Conservation (phyloP, 2,329 filamentous ascomycete genomes). For the Talaromyces islandicus region DNA sequence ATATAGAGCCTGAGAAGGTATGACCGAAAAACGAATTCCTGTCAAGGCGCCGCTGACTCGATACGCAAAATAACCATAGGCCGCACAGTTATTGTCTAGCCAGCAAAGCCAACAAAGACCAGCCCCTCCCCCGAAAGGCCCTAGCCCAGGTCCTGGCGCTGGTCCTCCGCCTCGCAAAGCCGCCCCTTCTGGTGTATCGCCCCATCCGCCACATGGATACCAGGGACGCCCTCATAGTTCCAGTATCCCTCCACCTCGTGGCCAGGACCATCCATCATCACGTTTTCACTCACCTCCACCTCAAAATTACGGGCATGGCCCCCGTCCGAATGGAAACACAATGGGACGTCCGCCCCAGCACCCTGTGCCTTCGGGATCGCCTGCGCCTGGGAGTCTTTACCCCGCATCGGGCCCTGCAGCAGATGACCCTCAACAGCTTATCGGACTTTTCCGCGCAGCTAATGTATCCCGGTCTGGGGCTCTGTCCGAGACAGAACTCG, state of each 20-base stretch:
- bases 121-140: slow-evolving; percentile 6
- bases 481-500: slow-evolving; percentile 79
- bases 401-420: slow-evolving; percentile 43
- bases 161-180: slow-evolving; percentile 18
- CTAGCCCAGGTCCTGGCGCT: not conserved
- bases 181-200: slow-evolving; percentile 19
- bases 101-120: slow-evolving; percentile 10
- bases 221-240: slow-evolving; percentile 19
- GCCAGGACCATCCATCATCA: slow-evolving; percentile 33
- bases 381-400: slow-evolving; percentile 52
- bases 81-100: slow-evolving; percentile 6
- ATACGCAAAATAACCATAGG: slow-evolving; percentile 1
- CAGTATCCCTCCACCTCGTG: slow-evolving; percentile 8
- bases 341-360: slow-evolving; percentile 35
- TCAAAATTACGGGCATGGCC: slow-evolving; percentile 45
- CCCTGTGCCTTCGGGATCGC: slow-evolving; percentile 57
- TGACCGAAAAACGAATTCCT: slow-evolving; percentile 8
- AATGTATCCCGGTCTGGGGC: slow-evolving; percentile 73
- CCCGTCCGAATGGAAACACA: slow-evolving; percentile 35
- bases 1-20: slow-evolving; percentile 12
- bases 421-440: slow-evolving; percentile 56
- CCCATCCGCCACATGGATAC: slow-evolving; percentile 19
- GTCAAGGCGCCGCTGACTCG: slow-evolving; percentile 53
- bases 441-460: slow-evolving; percentile 82
- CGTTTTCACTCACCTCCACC: slow-evolving; percentile 38